Evolutionary conservation across 2,329 filamentous ascomycete species (phyloP).

Genomic region (Venturia nashicola): DNA sequence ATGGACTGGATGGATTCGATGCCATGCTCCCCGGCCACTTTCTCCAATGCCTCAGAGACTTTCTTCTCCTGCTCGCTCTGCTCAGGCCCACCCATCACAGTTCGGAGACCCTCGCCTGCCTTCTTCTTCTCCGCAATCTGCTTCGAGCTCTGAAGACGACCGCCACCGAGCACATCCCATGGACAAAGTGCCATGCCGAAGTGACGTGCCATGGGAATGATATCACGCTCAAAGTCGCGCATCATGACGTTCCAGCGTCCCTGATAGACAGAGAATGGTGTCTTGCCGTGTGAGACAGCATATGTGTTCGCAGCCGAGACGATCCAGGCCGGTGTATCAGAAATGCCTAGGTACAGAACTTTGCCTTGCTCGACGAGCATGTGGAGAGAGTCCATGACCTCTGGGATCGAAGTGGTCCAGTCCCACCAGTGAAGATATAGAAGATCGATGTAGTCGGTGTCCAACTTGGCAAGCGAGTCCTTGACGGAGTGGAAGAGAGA

Average conservation of each 20-base stretch:
- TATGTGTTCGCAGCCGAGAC: constrained; percentile 40
- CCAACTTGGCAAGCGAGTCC: constrained; percentile 34
- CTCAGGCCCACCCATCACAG: constrained; percentile 12
- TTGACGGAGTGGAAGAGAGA: constrained; percentile 31
- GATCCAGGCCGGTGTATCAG: constrained; percentile 58
- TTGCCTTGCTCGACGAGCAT: constrained; percentile 47
- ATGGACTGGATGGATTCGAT: constrained; percentile 35
- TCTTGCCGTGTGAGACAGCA: constrained; percentile 11
- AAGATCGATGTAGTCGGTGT: constrained; percentile 33
- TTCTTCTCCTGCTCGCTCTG: constrained; percentile 35
- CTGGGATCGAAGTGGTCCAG: constrained; percentile 49
- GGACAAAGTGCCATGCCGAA: constrained; percentile 19
- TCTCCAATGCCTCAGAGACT: constrained; percentile 43
- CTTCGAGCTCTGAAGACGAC: constrained; percentile 20
- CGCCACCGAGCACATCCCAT: constrained; percentile 17
- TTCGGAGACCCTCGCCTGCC: constrained; percentile 25
- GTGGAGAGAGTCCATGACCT: constrained; percentile 59
- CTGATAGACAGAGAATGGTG: constrained; percentile 21
- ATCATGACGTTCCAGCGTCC: constrained; percentile 22
- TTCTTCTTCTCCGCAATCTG: constrained; percentile 29
- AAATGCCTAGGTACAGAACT: constrained; percentile 55
- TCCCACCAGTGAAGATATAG: constrained; percentile 38
- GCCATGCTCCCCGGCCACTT: constrained; percentile 43
- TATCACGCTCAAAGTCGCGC: constrained; percentile 25
- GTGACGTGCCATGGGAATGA: constrained; percentile 24